Evolutionary conservation across 2,329 filamentous ascomycete species (phyloP).

Genomic region (Ophiobolus disseminans): DNA sequence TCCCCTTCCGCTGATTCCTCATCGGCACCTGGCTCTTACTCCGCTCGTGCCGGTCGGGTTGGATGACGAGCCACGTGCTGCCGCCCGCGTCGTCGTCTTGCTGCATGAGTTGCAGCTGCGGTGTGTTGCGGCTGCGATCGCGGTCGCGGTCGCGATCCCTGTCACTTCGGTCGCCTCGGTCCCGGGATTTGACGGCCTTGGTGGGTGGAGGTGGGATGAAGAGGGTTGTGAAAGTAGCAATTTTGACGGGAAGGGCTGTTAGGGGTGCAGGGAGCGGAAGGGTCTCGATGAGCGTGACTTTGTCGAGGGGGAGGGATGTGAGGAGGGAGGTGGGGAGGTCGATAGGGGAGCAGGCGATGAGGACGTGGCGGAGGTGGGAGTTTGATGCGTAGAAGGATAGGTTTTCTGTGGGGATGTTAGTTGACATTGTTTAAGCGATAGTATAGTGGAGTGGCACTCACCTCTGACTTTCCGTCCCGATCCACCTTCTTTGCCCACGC

Average conservation of each 20-base stretch:
- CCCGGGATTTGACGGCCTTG: slow-evolving; percentile 30
- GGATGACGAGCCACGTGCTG: slow-evolving; percentile 48
- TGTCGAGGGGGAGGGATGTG: slow-evolving; percentile 40
- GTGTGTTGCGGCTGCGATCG: slow-evolving; percentile 27
- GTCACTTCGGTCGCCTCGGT: too few relatives aligned
- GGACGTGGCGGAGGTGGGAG: slow-evolving; percentile 44
- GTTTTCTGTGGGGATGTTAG: slow-evolving; percentile 37
- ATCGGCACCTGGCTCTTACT: slow-evolving; percentile 39
- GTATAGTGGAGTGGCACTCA: too few relatives aligned
- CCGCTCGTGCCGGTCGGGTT: slow-evolving; percentile 33
- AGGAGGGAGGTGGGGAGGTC: slow-evolving; percentile 42
- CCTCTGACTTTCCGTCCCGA: slow-evolving; percentile 45
- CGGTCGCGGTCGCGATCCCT: too few relatives aligned
- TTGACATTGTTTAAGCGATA: too few relatives aligned
- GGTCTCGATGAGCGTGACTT: slow-evolving; percentile 44
- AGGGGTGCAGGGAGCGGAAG: slow-evolving; percentile 37
- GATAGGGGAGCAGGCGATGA: slow-evolving; percentile 42
- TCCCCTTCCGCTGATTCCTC: slow-evolving; percentile 21
- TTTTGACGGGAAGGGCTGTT: slow-evolving; percentile 38
- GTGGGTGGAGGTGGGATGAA: slow-evolving; percentile 39
- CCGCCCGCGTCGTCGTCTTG: slow-evolving; percentile 44
- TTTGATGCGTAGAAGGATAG: slow-evolving; percentile 45
- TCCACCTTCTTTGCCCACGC: slow-evolving; percentile 46
- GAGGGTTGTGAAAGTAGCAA: slow-evolving; percentile 33
- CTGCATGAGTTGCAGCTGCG: slow-evolving; percentile 45